A percentile compares a stretch with the other conserved stretches of the same genome.
These are phyloP conservation scores for Kodamaea hsintzibuensis DNA, from an alignment of 805 yeast species.

Conservation along the genomic window DNA sequence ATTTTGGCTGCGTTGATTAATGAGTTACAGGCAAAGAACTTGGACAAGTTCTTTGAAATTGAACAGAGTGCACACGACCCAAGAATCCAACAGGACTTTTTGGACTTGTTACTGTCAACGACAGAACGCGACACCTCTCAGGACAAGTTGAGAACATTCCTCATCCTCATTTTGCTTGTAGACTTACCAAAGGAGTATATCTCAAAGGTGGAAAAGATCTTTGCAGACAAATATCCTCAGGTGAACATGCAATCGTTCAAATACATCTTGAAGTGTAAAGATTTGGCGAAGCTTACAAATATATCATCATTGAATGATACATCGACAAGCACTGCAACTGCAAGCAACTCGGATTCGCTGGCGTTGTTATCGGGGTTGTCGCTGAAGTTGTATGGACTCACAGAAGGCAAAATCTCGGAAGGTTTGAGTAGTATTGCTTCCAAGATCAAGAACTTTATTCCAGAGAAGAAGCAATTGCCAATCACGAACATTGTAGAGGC, in stretches of 20 bases:
- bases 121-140: slow-evolving; percentile 59
- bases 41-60: slow-evolving; percentile 90
- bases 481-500: slow-evolving; percentile 90
- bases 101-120: slow-evolving; percentile 53
- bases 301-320: slow-evolving; percentile 25
- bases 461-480: slow-evolving; percentile 86
- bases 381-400: slow-evolving; percentile 74
- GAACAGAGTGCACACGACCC: slow-evolving; percentile 79
- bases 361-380: slow-evolving; percentile 74
- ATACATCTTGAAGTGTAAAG: slow-evolving; percentile 81
- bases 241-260: slow-evolving; percentile 63
- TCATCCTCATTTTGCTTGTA: slow-evolving; percentile 65
- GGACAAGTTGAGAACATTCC: slow-evolving; percentile 87
- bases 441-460: slow-evolving; percentile 82
- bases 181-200: slow-evolving; percentile 29
- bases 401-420: slow-evolving; percentile 79
- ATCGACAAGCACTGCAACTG: slow-evolving; percentile 30
- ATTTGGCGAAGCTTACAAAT: slow-evolving; percentile 54
- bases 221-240: slow-evolving; percentile 49
- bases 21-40: slow-evolving; percentile 79
- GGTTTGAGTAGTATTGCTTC: slow-evolving; percentile 89
- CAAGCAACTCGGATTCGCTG: slow-evolving; percentile 43
- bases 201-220: slow-evolving; percentile 61
- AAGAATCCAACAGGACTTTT: slow-evolving; percentile 57
- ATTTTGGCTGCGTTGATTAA: slow-evolving; percentile 81